Evolutionary conservation across 2,329 filamentous ascomycete genomes (phyloP).

Genomic region (Leptographium flavum): DNA sequence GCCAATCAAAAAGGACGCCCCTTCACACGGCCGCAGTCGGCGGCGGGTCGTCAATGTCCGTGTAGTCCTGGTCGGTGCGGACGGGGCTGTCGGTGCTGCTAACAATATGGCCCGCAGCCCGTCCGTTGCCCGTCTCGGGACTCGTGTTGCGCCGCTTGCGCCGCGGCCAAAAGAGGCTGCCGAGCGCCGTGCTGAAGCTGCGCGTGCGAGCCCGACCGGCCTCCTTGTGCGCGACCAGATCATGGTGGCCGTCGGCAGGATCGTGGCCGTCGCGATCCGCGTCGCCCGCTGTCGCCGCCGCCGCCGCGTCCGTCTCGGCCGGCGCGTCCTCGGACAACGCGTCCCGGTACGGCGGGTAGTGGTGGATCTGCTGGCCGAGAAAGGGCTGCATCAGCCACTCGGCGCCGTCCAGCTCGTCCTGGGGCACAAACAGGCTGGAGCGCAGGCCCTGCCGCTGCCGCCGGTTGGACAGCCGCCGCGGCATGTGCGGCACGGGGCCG

Average conservation of each 20-base stretch:
- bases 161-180: slow-evolving; percentile 20
- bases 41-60: neutral
- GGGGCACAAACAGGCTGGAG: slow-evolving; percentile 39
- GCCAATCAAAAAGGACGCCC: neutral
- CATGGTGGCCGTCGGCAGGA: too few relatives aligned
- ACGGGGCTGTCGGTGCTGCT: neutral
- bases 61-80: neutral
- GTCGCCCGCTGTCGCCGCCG: neutral
- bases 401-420: slow-evolving; percentile 21
- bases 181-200: slow-evolving; percentile 25
- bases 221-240: too few relatives aligned
- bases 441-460: slow-evolving; percentile 35
- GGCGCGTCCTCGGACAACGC: too few relatives aligned
- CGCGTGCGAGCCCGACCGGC: slow-evolving; percentile 19
- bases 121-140: neutral
- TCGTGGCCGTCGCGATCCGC: too few relatives aligned
- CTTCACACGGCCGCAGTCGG: neutral
- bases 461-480: slow-evolving; percentile 28
- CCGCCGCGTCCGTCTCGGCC: neutral
- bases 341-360: neutral
- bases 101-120: neutral
- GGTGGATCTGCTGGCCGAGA: neutral
- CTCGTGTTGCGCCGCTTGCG: slow-evolving; percentile 11
- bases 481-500: slow-evolving; percentile 17
- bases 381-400: slow-evolving; percentile 6